phyloP scores from a whole-genome alignment of 352 stramenopile genomes.

The Phytophthora litchii region DNA sequence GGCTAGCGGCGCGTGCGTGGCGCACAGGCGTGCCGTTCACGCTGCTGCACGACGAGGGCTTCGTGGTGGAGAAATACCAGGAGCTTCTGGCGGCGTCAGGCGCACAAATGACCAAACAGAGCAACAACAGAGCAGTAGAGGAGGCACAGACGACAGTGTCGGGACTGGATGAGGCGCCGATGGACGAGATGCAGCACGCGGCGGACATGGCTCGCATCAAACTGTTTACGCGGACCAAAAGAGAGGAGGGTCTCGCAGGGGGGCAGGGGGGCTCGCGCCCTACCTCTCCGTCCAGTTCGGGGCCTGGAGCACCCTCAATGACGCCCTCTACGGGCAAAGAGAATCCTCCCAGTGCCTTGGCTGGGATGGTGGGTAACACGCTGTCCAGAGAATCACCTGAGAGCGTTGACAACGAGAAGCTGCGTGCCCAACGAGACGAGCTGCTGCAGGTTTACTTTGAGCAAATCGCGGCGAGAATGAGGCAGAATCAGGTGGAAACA shows the following conservation, averaged over 20 bases:
- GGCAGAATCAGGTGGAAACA: neutral
- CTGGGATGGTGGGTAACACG: constrained; percentile 44
- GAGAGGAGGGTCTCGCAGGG: neutral
- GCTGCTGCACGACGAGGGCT: constrained; percentile 71
- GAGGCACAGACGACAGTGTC: constrained; percentile 48
- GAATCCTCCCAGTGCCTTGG: constrained; percentile 38
- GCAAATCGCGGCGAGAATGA: constrained; percentile 32
- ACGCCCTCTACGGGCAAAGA: constrained; percentile 26
- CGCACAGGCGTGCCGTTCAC: constrained; percentile 68
- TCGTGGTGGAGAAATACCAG: constrained; percentile 71
- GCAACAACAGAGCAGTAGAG: constrained; percentile 12
- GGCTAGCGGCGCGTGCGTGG: constrained; percentile 39
- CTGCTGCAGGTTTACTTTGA: constrained; percentile 51
- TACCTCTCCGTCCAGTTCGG: constrained; percentile 12
- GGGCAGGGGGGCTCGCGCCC: constrained; percentile 3
- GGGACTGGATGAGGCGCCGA: constrained; percentile 53
- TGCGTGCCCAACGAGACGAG: constrained; percentile 42
- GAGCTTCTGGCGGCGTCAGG: constrained; percentile 35
- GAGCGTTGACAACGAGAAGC: constrained; percentile 38
- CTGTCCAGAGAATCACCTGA: constrained; percentile 48
- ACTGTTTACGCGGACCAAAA: constrained; percentile 41
- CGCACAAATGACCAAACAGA: neutral
- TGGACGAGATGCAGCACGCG: constrained; percentile 67
- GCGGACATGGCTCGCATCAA: constrained; percentile 62
- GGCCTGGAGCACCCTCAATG: neutral